Percentiles rank a stretch among this genome's conserved stretches.
Evolutionary conservation across 352 stramenopile genomes (phyloP).

Genomic region (Plasmopara halstedii): DNA sequence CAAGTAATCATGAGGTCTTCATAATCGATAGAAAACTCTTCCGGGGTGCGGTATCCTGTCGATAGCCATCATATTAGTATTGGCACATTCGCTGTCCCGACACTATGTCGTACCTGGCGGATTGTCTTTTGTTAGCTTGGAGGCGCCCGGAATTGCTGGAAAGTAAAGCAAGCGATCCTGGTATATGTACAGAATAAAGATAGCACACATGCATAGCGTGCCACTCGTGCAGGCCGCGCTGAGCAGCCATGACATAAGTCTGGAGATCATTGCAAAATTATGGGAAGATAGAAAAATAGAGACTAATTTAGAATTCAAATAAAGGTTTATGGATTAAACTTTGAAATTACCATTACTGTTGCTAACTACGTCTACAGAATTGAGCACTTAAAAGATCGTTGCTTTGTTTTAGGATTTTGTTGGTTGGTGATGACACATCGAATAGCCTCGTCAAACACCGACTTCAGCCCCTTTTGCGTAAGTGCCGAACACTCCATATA

Average conservation of each 20-base stretch:
- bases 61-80: conserved; percentile 2
- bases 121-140: conserved; percentile 80
- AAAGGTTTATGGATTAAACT: too few species aligned
- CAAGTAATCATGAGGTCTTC: conserved; percentile 85
- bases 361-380: conserved; percentile 53
- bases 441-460: conserved; percentile 92
- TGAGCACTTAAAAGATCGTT: conserved; percentile 41
- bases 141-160: conserved; percentile 61
- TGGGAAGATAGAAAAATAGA: background rate
- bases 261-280: conserved; percentile 40
- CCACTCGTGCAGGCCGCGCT: conserved; percentile 54
- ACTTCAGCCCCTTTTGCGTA: conserved; percentile 91
- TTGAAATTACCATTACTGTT: too few species aligned
- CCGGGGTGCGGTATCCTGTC: conserved; percentile 80
- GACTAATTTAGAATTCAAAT: background rate
- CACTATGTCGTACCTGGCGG: conserved; percentile 32
- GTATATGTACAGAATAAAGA: conserved; percentile 74
- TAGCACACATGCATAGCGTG: conserved; percentile 44
- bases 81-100: background rate
- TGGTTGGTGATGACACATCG: conserved; percentile 82
- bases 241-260: conserved; percentile 46
- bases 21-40: conserved; percentile 84
- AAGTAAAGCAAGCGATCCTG: conserved; percentile 84
- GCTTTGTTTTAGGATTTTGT: conserved; percentile 53
- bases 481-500: conserved; percentile 92